Evolutionary conservation across 1,139 yeast genomes (phyloP).

Genomic region (Suhomyces ambrosiae): DNA sequence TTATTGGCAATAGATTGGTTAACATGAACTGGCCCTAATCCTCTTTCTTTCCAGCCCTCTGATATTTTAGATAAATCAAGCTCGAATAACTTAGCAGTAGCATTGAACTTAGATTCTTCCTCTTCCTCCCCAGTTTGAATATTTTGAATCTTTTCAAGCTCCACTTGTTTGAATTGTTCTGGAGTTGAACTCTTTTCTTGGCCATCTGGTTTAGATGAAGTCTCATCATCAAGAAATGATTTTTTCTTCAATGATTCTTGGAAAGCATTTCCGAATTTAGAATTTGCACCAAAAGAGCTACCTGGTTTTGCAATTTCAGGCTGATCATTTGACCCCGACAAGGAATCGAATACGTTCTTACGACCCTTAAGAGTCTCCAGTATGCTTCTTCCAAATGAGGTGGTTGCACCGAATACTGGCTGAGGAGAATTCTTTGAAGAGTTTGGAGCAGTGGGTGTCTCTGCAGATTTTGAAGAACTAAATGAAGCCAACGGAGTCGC

Average conservation of each 20-base stretch:
- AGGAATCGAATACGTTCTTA: constrained; percentile 41
- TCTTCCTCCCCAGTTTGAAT: constrained; percentile 89
- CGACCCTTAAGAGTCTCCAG: constrained; percentile 25
- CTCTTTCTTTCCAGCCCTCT: constrained; percentile 95
- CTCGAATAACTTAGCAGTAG: constrained; percentile 80
- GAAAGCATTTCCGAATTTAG: constrained; percentile 62
- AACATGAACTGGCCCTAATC: constrained; percentile 82
- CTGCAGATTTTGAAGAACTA: constrained; percentile 8
- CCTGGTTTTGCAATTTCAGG: constrained; percentile 6
- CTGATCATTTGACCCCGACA: constrained; percentile 18
- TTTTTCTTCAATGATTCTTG: constrained; percentile 50
- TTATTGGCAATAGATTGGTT: constrained; percentile 53
- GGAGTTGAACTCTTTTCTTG: constrained; percentile 14
- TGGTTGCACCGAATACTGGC: constrained; percentile 50
- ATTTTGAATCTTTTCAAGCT: constrained; percentile 51
- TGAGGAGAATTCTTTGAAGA: constrained; percentile 19
- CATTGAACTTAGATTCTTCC: constrained; percentile 68
- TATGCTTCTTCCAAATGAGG: constrained; percentile 55
- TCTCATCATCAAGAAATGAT: constrained; percentile 54
- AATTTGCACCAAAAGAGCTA: constrained; percentile 56
- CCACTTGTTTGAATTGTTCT: constrained; percentile 52
- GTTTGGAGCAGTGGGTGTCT: constrained; percentile 16
- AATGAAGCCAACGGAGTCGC: constrained; percentile 28
- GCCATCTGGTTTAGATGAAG: constrained; percentile 16
- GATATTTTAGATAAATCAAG: constrained; percentile 62